phyloP scores from a whole-genome alignment of 495 filamentous ascomycete genomes.

The Penicillium steckii region DNA sequence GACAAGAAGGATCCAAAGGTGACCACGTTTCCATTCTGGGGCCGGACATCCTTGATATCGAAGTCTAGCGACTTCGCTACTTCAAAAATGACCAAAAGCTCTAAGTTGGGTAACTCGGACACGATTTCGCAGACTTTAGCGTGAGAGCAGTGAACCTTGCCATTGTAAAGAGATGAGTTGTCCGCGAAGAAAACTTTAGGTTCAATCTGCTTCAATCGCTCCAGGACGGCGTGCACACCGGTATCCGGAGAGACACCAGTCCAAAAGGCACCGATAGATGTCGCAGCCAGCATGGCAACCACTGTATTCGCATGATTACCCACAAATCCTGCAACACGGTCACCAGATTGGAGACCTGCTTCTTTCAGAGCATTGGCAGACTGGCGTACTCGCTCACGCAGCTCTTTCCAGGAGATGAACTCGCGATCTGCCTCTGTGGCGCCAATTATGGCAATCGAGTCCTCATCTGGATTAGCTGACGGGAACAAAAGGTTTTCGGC shows the following conservation, averaged over 20 bases:
- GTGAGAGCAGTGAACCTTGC: constrained; percentile 70
- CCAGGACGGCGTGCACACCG: constrained; percentile 76
- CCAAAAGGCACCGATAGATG: constrained; percentile 85
- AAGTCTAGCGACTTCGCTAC: constrained; percentile 52
- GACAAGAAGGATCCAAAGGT: constrained; percentile 52
- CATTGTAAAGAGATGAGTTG: constrained; percentile 85
- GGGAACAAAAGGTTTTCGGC: constrained; percentile 91
- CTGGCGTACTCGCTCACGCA: constrained; percentile 71
- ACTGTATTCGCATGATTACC: constrained; percentile 84
- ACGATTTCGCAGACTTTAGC: constrained; percentile 73
- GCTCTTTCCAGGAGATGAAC: constrained; percentile 73
- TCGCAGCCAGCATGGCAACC: constrained; percentile 80
- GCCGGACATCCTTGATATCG: constrained; percentile 46
- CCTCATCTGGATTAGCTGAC: constrained; percentile 53
- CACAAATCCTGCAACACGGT: constrained; percentile 80
- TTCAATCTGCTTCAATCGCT: constrained; percentile 77
- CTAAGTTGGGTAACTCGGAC: constrained; percentile 57
- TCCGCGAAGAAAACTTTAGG: constrained; percentile 81
- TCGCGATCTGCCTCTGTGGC: constrained; percentile 69
- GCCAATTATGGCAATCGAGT: constrained; percentile 64
- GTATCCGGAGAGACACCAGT: constrained; percentile 84
- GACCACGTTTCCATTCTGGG: constrained; percentile 47
- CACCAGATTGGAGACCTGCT: constrained; percentile 60
- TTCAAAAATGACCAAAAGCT: constrained; percentile 68
- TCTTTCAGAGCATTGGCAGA: constrained; percentile 70